phyloP scores from a whole-genome alignment of 768 basidiomycete species.

The Lactarius psammicola region DNA sequence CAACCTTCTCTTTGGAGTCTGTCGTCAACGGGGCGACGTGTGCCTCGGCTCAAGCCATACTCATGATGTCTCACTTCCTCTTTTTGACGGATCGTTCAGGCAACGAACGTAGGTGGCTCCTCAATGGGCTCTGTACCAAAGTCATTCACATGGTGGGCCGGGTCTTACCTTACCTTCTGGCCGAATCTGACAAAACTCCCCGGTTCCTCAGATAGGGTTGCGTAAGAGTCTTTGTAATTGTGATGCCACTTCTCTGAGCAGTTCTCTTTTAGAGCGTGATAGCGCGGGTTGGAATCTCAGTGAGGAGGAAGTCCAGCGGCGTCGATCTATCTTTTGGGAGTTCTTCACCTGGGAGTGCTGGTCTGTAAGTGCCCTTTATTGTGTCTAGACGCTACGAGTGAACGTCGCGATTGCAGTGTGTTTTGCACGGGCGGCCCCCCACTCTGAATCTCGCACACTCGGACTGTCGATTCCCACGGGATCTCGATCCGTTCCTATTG shows the following conservation, averaged over 20 bases:
- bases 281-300: slow-evolving; percentile 48
- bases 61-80: slow-evolving; percentile 44
- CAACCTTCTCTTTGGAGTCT: slow-evolving; percentile 47
- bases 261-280: slow-evolving; percentile 45
- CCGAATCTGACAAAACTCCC: slow-evolving; percentile 7
- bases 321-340: slow-evolving; percentile 54
- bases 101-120: slow-evolving; percentile 49
- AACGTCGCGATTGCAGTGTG: slow-evolving; percentile 36
- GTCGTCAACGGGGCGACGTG: slow-evolving; percentile 46
- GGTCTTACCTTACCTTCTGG: background rate
- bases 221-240: slow-evolving; percentile 39
- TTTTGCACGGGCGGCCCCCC: slow-evolving; percentile 52
- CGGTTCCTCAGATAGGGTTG: slow-evolving; percentile 46
- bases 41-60: slow-evolving; percentile 48
- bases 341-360: slow-evolving; percentile 50
- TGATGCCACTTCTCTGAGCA: background rate
- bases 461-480: slow-evolving; percentile 53
- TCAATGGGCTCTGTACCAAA: slow-evolving; percentile 45
- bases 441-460: slow-evolving; percentile 46
- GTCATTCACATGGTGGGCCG: slow-evolving; percentile 46
- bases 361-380: slow-evolving; percentile 27
- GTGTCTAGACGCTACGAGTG: background rate
- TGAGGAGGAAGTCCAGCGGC: slow-evolving; percentile 45
- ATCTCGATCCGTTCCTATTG: slow-evolving; percentile 38
- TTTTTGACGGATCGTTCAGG: slow-evolving; percentile 44